phyloP scores from a whole-genome alignment of 768 basidiomycete genomes.

The Kwoniella mangroviensis region DNA sequence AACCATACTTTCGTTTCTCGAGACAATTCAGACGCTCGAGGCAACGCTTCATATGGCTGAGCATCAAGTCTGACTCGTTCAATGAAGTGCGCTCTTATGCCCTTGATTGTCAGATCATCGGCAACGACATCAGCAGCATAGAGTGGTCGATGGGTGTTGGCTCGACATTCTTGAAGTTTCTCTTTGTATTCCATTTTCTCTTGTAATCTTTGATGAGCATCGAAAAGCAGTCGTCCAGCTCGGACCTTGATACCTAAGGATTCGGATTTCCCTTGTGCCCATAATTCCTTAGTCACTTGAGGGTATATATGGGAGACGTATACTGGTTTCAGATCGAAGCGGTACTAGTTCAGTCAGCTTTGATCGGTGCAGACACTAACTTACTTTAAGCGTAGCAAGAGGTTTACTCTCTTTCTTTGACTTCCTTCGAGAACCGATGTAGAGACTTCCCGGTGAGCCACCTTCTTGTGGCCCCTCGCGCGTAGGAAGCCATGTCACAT shows the following conservation, averaged over 20 bases:
- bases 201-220: conserved; percentile 89
- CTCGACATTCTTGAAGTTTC: conserved; percentile 62
- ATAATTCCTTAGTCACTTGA: conserved; percentile 77
- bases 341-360: conserved; percentile 62
- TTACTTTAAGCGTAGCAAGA: conserved; percentile 78
- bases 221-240: conserved; percentile 79
- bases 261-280: conserved; percentile 76
- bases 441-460: conserved; percentile 64
- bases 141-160: conserved; percentile 78
- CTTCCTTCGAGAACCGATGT: conserved; percentile 67
- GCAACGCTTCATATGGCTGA: conserved; percentile 44
- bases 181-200: conserved; percentile 70
- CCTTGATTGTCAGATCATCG: conserved; percentile 74
- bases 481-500: conserved; percentile 76
- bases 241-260: conserved; percentile 85
- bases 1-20: conserved; percentile 65
- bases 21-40: conserved; percentile 38
- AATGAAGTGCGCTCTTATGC: conserved; percentile 77
- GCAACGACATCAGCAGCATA: conserved; percentile 84
- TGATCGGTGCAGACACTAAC: conserved; percentile 1
- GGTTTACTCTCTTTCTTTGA: conserved; percentile 88
- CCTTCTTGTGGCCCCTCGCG: conserved; percentile 66
- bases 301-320: conserved; percentile 86
- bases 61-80: conserved; percentile 55
- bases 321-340: conserved; percentile 73